These are phyloP conservation scores for Xanthoparmelia taractica DNA, from an alignment of 495 filamentous ascomycete species.

Conservation along the genomic window DNA sequence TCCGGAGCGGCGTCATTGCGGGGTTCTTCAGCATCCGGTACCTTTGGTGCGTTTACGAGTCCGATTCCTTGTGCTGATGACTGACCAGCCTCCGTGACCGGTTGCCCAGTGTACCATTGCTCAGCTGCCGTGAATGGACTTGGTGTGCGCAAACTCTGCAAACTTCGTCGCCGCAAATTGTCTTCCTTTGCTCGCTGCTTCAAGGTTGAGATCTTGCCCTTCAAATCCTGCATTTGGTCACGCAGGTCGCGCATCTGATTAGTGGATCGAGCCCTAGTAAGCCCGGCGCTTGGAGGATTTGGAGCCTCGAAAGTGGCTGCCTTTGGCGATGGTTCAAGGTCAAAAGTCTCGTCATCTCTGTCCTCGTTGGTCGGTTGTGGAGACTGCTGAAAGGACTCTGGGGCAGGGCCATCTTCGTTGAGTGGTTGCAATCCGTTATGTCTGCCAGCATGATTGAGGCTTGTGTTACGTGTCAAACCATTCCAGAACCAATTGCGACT, in stretches of 20 bases:
- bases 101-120: constrained; percentile 58
- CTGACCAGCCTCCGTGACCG: constrained; percentile 20
- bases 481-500: constrained; percentile 27
- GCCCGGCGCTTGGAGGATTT: constrained; percentile 20
- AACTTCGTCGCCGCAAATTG: constrained; percentile 69
- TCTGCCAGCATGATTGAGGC: constrained; percentile 14
- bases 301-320: constrained; percentile 9
- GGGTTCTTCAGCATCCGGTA: constrained; percentile 7
- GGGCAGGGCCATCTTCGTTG: constrained; percentile 30
- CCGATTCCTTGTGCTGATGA: constrained; percentile 1
- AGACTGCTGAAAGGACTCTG: constrained; percentile 23
- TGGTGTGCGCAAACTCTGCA: constrained; percentile 75
- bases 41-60: neutral
- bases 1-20: neutral
- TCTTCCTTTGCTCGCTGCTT: constrained; percentile 78
- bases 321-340: constrained; percentile 6
- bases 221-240: constrained; percentile 88
- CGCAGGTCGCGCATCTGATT: constrained; percentile 75
- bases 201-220: constrained; percentile 80
- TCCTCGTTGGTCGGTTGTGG: constrained; percentile 10
- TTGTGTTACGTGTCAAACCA: constrained; percentile 25
- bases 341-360: constrained; percentile 12
- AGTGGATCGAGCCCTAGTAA: constrained; percentile 49
- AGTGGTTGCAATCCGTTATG: constrained; percentile 29
- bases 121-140: constrained; percentile 79